Evolutionary conservation across 73 alveolate species (phyloP).

Genomic region (Paramecium caudatum): DNA sequence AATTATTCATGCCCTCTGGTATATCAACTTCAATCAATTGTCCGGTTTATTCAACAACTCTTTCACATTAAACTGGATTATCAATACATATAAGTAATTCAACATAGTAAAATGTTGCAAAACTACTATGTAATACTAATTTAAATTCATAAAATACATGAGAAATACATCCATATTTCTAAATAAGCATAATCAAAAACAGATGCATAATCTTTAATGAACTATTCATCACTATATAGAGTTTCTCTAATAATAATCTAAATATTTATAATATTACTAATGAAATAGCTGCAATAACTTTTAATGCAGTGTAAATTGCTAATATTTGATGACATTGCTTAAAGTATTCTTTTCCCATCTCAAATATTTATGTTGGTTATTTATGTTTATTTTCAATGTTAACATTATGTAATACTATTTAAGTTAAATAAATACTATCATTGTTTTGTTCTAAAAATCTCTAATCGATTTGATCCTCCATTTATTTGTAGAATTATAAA

Average conservation of each 20-base stretch:
- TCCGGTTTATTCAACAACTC: background rate
- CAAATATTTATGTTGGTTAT: conserved; percentile 47
- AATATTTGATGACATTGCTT: conserved; percentile 38
- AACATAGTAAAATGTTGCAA: conserved; percentile 34
- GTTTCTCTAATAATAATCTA: conserved; percentile 46
- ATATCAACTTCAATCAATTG: background rate
- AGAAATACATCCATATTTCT: conserved; percentile 15
- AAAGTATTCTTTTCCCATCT: conserved; percentile 19
- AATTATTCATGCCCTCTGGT: background rate
- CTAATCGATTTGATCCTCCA: too few relatives aligned
- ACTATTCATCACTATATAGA: background rate
- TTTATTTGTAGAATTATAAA: too few relatives aligned
- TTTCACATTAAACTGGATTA: background rate
- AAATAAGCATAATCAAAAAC: conserved; percentile 30
- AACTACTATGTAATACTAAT: conserved; percentile 39
- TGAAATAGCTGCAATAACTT: conserved; percentile 33
- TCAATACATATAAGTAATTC: background rate
- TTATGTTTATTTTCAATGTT: background rate
- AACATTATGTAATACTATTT: too few relatives aligned
- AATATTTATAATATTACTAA: conserved; percentile 11
- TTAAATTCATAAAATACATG: background rate
- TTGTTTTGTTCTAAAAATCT: too few relatives aligned
- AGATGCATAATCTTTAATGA: background rate
- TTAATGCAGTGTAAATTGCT: conserved; percentile 44
- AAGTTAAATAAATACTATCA: too few relatives aligned